Conservation (phyloP, 768 basidiomycete species). For the Naganishia onofrii region DNA sequence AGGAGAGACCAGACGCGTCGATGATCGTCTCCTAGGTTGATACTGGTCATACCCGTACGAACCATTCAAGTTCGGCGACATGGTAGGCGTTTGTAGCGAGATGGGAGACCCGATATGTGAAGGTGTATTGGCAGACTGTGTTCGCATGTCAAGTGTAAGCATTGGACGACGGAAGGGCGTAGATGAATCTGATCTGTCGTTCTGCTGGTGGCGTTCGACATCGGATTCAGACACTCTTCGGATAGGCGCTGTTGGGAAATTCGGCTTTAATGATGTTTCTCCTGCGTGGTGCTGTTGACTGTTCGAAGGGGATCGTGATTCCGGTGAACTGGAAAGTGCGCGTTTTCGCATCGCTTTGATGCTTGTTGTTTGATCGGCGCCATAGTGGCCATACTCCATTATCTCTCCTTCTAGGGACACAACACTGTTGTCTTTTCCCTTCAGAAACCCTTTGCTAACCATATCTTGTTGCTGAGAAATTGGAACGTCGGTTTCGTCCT, state of each 20-base stretch:
- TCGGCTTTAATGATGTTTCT: not conserved
- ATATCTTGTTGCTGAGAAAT: too few species aligned
- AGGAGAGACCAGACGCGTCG: slow-evolving; percentile 3
- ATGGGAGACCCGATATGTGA: not conserved
- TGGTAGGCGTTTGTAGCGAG: not conserved
- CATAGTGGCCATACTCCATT: not conserved
- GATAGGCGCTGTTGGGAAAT: not conserved
- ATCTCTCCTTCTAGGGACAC: slow-evolving; percentile 11
- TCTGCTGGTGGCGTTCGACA: not conserved
- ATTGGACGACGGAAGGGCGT: not conserved
- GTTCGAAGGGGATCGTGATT: not conserved
- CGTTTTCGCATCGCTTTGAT: slow-evolving; percentile 17
- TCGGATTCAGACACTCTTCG: slow-evolving; percentile 17
- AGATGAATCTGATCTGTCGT: not conserved
- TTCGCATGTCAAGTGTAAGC: not conserved
- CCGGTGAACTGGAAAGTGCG: not conserved
- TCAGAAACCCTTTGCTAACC: not conserved
- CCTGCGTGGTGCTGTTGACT: not conserved
- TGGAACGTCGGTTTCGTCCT: not conserved
- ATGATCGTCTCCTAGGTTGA: slow-evolving; percentile 8
- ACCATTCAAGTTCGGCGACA: not conserved
- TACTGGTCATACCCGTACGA: not conserved
- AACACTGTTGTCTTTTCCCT: not conserved
- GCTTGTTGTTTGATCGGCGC: not conserved
- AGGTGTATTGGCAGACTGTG: not conserved